Base-by-base conservation (phyloP, 306 rosid genomes). In the Canavalia ensiformis region DNA sequence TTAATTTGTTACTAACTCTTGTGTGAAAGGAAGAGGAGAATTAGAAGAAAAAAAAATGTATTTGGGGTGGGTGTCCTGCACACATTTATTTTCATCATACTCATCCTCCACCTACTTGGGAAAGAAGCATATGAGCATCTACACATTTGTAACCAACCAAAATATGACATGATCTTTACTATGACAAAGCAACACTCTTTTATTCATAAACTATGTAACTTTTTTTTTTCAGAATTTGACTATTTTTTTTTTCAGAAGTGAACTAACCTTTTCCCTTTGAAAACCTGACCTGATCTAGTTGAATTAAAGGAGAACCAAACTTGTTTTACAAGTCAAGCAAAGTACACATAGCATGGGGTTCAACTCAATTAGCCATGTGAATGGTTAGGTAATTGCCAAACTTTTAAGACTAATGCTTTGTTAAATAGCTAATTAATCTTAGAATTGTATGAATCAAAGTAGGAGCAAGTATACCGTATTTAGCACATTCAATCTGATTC, bases 341-440 rank as follows among this genome's bases (percentile, higher is more conserved):
- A 70, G 75, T 47, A 75, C 60, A 54, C 45, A 28, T 52, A 76
- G 31, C 54, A 68, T 76, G 73, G 57, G 66, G 33, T 64, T 84
- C 47, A 74, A 76, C 81, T 55, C 80, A 70, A 60, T 84, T 56
- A 82, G 73, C 74, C 86, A 87, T 69, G 77, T 71, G 70, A 83
- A 51, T 39, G 45, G 79, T 81, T 75, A 75, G 66, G 77, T 54
- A 12, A 69, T 25, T 70, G 75, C 85, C 83, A 81, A 81, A 81
- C 83, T 87, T 80, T 51, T 2, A 81, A 41, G 50, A 80, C 74
- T 51, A 49, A 35, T 41, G 31, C 51, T 6, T 6, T 45, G 57
- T 67, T 33, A 54, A 57, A 49, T 85, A 73, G 28, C 51, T 67
- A 76, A 54, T 64, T 67, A 76, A 54, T 64, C 64, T 50, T 50